phyloP scores from a whole-genome alignment of 176 grass and related monocot genomes.

The Eragrostis curvula region DNA sequence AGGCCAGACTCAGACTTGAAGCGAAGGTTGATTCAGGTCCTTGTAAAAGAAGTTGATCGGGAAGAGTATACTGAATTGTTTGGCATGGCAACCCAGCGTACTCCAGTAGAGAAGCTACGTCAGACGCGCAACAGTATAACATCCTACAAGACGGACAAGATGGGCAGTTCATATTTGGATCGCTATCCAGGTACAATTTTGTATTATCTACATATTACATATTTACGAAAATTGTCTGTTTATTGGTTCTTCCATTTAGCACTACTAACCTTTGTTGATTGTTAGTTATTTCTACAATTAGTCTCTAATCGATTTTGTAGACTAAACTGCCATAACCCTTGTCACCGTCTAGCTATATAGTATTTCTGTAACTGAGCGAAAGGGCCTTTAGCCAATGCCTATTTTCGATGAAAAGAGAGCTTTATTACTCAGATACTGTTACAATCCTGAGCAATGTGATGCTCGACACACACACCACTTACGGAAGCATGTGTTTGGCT shows the following conservation, averaged over 20 bases:
- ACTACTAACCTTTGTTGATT: neutral
- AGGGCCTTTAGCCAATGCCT: no score
- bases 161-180: slow-evolving; percentile 67
- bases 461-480: neutral
- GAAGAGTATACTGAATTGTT: slow-evolving; percentile 52
- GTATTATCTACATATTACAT: neutral
- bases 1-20: slow-evolving; percentile 67
- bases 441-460: no score
- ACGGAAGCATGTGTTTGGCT: neutral
- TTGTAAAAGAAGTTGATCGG: slow-evolving; percentile 45
- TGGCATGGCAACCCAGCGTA: slow-evolving; percentile 25
- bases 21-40: slow-evolving; percentile 51
- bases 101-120: slow-evolving; percentile 41
- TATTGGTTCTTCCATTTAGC: neutral
- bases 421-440: no score
- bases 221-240: neutral
- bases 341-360: neutral
- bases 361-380: neutral
- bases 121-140: slow-evolving; percentile 43
- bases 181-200: slow-evolving; percentile 62
- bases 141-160: slow-evolving; percentile 38
- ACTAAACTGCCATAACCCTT: no score
- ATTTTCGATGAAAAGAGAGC: no score
- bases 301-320: neutral
- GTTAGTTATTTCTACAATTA: neutral